Percentiles rank a stretch among this genome's conserved stretches.
Conservation (phyloP, 257 asterid species). For the Eustoma russellianum region DNA sequence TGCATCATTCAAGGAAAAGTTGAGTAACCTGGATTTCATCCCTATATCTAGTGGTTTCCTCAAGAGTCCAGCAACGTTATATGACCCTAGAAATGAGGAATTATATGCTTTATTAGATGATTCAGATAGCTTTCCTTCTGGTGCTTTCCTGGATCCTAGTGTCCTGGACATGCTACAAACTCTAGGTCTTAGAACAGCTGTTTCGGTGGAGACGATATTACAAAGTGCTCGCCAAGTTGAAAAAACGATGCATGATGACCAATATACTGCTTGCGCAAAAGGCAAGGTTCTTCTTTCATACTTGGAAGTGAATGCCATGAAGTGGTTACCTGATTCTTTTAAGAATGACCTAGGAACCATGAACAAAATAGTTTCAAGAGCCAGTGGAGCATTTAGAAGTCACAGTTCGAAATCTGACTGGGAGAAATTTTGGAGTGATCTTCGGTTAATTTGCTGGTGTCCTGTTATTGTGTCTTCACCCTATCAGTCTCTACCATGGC, state of each 20-base stretch:
- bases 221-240: slow-evolving; percentile 82
- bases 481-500: slow-evolving; percentile 76
- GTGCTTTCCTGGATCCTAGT: slow-evolving; percentile 50
- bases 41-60: slow-evolving; percentile 64
- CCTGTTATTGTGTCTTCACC: slow-evolving; percentile 82
- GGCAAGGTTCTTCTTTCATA: slow-evolving; percentile 86
- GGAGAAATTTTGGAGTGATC: slow-evolving; percentile 89
- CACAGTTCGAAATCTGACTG: slow-evolving; percentile 57
- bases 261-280: slow-evolving; percentile 54
- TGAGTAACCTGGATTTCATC: slow-evolving; percentile 61
- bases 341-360: slow-evolving; percentile 46
- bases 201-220: slow-evolving; percentile 67
- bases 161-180: slow-evolving; percentile 77
- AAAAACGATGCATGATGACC: slow-evolving; percentile 47
- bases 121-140: slow-evolving; percentile 69
- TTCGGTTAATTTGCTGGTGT: slow-evolving; percentile 87
- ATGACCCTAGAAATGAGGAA: slow-evolving; percentile 94
- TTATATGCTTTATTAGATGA: slow-evolving; percentile 76
- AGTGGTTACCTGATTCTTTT: slow-evolving; percentile 58
- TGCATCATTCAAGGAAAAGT: slow-evolving; percentile 49
- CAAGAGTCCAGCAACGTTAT: slow-evolving; percentile 47
- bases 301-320: slow-evolving; percentile 79
- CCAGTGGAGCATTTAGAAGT: slow-evolving; percentile 59
- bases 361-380: slow-evolving; percentile 60
- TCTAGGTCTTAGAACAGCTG: slow-evolving; percentile 85